Percentiles rank a stretch among this genome's conserved stretches.
Conservation (phyloP, 1,139 yeast genomes). For the Geotrichum cucujoidarum region DNA sequence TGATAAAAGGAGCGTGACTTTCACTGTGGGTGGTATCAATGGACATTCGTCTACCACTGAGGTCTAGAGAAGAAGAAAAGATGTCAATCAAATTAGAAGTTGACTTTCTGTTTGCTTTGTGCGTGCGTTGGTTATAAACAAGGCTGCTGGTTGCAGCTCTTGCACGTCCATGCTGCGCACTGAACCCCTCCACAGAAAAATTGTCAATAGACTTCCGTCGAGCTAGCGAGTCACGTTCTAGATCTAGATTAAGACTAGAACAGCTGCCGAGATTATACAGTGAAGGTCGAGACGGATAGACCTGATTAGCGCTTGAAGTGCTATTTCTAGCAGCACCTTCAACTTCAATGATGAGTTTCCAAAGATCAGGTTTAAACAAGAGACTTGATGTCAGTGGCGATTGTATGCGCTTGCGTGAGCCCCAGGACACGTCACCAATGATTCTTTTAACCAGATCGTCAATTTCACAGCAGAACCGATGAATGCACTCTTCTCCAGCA, state of each 20-base stretch:
- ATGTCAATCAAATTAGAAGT: constrained; percentile 31
- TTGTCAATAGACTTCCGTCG: constrained; percentile 16
- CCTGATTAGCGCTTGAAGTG: not conserved
- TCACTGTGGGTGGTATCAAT: not conserved
- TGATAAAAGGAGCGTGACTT: constrained; percentile 16
- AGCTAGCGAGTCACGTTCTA: constrained; percentile 3
- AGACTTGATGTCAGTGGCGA: constrained; percentile 29
- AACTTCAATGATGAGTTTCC: constrained; percentile 29
- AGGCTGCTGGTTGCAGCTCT: constrained; percentile 9
- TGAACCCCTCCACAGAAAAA: constrained; percentile 11
- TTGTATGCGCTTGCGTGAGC: constrained; percentile 27
- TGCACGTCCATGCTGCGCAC: constrained; percentile 1
- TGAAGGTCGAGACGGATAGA: not conserved
- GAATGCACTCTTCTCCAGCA: constrained; percentile 37
- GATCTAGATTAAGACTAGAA: constrained; percentile 2
- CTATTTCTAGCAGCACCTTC: constrained; percentile 25
- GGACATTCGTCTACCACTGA: constrained; percentile 12
- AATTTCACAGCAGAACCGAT: constrained; percentile 37
- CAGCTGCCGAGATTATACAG: constrained; percentile 3
- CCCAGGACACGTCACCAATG: constrained; percentile 31
- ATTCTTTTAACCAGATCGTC: constrained; percentile 35
- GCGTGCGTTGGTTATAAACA: constrained; percentile 23
- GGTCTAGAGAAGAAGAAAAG: constrained; percentile 24
- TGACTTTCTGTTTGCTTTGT: constrained; percentile 28
- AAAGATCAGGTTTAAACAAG: constrained; percentile 28